These are phyloP conservation scores for Pyrenopolyporus hunteri DNA, from an alignment of 495 filamentous ascomycete genomes.

Conservation along the genomic window DNA sequence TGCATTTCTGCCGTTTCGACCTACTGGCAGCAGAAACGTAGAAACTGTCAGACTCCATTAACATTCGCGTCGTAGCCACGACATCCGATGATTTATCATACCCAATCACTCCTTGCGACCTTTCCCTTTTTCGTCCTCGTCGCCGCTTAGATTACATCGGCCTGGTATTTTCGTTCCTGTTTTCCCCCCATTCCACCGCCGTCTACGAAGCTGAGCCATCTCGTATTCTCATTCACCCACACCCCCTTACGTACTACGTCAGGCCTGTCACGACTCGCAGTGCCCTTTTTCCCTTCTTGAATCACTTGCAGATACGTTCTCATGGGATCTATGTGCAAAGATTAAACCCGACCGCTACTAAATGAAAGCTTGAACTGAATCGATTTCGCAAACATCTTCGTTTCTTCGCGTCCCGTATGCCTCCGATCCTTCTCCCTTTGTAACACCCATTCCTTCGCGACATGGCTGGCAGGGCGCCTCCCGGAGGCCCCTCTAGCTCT, in stretches of 20 bases:
- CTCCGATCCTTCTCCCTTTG: conserved; percentile 38
- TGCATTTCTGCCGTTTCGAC: conserved; percentile 31
- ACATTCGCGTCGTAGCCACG: conserved; percentile 19
- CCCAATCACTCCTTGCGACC: conserved; percentile 18
- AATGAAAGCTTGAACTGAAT: conserved; percentile 17
- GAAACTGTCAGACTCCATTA: conserved; percentile 4
- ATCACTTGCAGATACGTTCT: neutral
- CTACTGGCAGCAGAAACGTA: conserved; percentile 4
- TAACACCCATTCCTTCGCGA: conserved; percentile 49
- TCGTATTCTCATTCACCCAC: conserved; percentile 35
- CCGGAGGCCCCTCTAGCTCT: conserved; percentile 64
- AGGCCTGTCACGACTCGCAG: conserved; percentile 19
- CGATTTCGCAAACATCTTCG: conserved; percentile 6
- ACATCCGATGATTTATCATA: conserved; percentile 4
- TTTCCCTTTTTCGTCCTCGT: conserved; percentile 8
- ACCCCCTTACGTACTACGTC: conserved; percentile 27
- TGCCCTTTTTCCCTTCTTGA: conserved; percentile 12
- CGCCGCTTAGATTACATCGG: neutral
- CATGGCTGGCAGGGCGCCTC: conserved; percentile 70
- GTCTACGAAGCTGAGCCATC: conserved; percentile 30
- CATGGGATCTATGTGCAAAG: conserved; percentile 12
- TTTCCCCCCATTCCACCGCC: conserved; percentile 30
- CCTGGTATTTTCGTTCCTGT: conserved; percentile 13
- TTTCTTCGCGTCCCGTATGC: conserved; percentile 35
- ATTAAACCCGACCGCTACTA: neutral